These are phyloP conservation scores for Cercospora zeina DNA, from an alignment of 2,329 filamentous ascomycete species.

Conservation along the genomic window DNA sequence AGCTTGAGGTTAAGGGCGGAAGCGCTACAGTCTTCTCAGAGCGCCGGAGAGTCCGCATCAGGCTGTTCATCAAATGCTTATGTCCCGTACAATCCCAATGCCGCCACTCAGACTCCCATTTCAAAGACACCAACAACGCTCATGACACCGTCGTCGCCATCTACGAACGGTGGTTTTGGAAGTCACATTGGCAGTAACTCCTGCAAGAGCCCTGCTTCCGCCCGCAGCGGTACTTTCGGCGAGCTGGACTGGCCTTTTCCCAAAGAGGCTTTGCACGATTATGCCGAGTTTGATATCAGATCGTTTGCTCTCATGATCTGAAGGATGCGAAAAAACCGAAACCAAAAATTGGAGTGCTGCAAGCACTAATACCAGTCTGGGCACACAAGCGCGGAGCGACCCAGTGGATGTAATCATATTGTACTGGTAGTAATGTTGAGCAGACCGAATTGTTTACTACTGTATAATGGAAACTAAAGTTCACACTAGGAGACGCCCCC, in stretches of 20 bases:
- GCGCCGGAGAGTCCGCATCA: background rate
- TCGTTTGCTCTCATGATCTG: slow-evolving; percentile 22
- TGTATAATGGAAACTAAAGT: background rate
- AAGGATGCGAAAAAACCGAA: background rate
- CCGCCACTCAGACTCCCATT: background rate
- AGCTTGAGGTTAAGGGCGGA: slow-evolving; percentile 15
- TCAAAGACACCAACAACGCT: background rate
- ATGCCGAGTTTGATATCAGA: slow-evolving; percentile 16
- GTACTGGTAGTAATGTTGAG: background rate
- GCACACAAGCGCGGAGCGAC: no score
- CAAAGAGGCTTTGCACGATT: slow-evolving; percentile 15
- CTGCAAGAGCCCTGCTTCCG: slow-evolving; percentile 16
- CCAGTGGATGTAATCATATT: background rate
- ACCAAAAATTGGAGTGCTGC: background rate
- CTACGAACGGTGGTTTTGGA: background rate
- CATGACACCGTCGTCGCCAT: slow-evolving; percentile 4
- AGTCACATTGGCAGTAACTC: slow-evolving; percentile 18
- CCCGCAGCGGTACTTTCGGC: slow-evolving; percentile 9
- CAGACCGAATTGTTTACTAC: background rate
- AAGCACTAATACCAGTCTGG: background rate
- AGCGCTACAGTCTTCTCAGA: slow-evolving; percentile 14
- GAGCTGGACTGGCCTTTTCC: slow-evolving; percentile 20
- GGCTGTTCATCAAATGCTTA: background rate
- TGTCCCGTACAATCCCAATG: slow-evolving; percentile 9
- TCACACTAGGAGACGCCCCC: background rate